These are phyloP conservation scores for Trichoderma arundinaceum DNA, from an alignment of 2,329 filamentous ascomycete genomes.

Conservation along the genomic window DNA sequence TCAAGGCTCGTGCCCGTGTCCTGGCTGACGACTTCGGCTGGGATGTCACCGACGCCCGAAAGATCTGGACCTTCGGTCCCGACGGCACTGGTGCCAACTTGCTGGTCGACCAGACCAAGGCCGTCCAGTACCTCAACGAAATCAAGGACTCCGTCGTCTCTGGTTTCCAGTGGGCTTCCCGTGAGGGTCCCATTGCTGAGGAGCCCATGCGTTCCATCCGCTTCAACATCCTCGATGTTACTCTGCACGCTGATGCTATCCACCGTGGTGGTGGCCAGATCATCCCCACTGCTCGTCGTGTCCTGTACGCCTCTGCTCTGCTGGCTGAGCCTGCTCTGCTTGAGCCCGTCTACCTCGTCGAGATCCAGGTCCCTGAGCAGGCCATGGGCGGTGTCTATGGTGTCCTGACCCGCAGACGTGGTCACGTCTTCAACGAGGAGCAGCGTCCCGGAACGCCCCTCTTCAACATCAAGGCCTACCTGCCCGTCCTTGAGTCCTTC, in stretches of 20 bases:
- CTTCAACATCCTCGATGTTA: constrained; percentile 99
- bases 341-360: constrained; percentile 98
- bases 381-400: constrained; percentile 99
- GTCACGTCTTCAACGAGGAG: constrained; percentile 98
- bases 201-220: constrained; percentile 97
- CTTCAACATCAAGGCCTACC: constrained; percentile 98
- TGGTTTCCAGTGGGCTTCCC: constrained; percentile 99
- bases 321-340: constrained; percentile 89
- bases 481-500: constrained; percentile 96
- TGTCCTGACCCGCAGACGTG: constrained; percentile 95
- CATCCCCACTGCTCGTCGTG: constrained; percentile 97
- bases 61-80: constrained; percentile 99
- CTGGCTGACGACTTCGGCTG: constrained; percentile 97
- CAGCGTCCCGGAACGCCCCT: constrained; percentile 98
- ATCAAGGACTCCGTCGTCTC: constrained; percentile 99
- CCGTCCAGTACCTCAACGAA: constrained; percentile 99
- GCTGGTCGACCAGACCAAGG: constrained; percentile 99
- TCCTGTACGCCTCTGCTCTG: constrained; percentile 90
- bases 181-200: constrained; percentile 96
- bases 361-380: constrained; percentile 98
- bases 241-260: constrained; percentile 98
- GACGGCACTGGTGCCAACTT: constrained; percentile 98
- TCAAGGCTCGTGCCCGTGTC: constrained; percentile 96
- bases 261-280: constrained; percentile 99
- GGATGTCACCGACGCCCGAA: constrained; percentile 99